Conservation (phyloP, 164 flowering plant genomes). For the Aristolochia californica region DNA sequence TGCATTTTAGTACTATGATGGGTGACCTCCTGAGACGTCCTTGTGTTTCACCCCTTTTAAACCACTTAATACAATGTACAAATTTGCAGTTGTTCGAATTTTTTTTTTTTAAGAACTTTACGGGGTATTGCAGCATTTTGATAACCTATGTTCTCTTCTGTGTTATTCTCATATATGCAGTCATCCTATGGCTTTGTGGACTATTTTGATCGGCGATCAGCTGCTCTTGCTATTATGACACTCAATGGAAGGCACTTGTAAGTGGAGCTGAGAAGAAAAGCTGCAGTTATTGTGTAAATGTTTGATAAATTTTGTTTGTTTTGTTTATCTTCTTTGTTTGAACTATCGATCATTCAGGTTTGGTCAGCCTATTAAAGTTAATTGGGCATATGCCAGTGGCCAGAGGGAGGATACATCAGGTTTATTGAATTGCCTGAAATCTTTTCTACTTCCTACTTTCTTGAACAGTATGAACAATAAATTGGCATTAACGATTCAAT, state of each 20-base stretch:
- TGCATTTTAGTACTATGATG: too few relatives aligned
- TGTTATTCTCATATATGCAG: slow-evolving; percentile 21
- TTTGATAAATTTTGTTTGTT: too few relatives aligned
- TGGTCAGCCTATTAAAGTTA: slow-evolving; percentile 77
- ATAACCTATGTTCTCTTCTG: too few relatives aligned
- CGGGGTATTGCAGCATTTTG: background rate
- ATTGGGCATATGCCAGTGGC: slow-evolving; percentile 74
- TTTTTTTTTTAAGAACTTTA: too few relatives aligned
- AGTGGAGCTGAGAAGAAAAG: slow-evolving; percentile 20
- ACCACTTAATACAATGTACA: too few relatives aligned
- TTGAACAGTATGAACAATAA: background rate
- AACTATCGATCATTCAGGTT: slow-evolving; percentile 46
- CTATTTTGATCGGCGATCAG: slow-evolving; percentile 60
- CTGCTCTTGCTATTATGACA: slow-evolving; percentile 56
- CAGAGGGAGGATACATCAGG: slow-evolving; percentile 72
- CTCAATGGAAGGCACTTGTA: slow-evolving; percentile 65
- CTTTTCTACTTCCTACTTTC: too few relatives aligned
- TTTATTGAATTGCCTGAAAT: too few relatives aligned
- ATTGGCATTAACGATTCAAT: too few relatives aligned
- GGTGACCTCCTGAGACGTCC: too few relatives aligned
- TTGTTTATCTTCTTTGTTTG: too few relatives aligned
- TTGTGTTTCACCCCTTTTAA: too few relatives aligned
- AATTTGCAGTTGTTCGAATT: too few relatives aligned
- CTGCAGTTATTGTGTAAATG: background rate
- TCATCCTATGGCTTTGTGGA: slow-evolving; percentile 76